These are phyloP conservation scores for Boletellus sp. DNA, from an alignment of 1,284 basidiomycete genomes.

Conservation along the genomic window DNA sequence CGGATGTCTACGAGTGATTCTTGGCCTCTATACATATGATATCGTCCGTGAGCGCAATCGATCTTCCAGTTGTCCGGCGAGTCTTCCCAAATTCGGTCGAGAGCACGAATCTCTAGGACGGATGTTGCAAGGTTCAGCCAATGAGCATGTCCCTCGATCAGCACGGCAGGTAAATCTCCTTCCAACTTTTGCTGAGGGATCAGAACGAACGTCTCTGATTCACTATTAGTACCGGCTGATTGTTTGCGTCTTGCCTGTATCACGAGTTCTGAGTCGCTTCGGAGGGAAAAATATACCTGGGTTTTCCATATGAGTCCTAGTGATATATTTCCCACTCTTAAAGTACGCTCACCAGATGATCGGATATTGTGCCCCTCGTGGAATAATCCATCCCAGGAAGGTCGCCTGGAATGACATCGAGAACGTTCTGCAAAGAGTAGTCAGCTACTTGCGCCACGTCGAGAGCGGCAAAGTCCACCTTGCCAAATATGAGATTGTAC, in stretches of 20 bases:
- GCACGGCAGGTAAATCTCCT: neutral
- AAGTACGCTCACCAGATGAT: constrained; percentile 19
- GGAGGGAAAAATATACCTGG: neutral
- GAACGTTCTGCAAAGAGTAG: constrained; percentile 28
- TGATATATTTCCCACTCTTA: too few relatives aligned
- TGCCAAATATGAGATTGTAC: too few relatives aligned
- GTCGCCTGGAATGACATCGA: constrained; percentile 37
- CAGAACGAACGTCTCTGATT: neutral
- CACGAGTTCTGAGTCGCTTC: neutral
- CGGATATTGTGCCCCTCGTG: neutral
- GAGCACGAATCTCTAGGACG: neutral
- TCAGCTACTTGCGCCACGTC: too few relatives aligned
- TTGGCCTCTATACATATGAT: neutral
- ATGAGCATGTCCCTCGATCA: too few relatives aligned
- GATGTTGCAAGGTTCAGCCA: too few relatives aligned
- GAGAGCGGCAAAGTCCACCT: too few relatives aligned
- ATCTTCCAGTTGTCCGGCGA: neutral
- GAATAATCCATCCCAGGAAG: constrained; percentile 38
- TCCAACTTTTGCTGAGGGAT: neutral
- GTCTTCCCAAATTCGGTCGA: neutral
- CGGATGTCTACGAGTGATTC: neutral
- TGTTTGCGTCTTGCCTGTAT: neutral
- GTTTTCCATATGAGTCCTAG: neutral
- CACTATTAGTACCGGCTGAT: neutral
- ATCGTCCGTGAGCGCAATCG: neutral